Evolutionary conservation across 179 eudicot genomes (phyloP), one percentile per base, ranked within the genome.

Genomic region (Monotropa hypopitys): DNA sequence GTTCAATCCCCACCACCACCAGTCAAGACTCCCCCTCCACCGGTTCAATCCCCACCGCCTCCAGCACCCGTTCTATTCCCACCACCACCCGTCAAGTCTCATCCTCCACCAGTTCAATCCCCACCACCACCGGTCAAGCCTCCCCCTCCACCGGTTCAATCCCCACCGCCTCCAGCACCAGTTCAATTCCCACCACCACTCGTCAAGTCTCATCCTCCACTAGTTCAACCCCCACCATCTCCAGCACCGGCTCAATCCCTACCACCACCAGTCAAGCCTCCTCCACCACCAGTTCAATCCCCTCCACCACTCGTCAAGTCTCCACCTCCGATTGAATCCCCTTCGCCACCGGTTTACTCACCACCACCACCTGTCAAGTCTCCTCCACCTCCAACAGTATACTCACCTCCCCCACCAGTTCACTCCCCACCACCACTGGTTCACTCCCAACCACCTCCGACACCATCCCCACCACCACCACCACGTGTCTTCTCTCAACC

Each of bases 251-350:
- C 65, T 5, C 43, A 18, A 1, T 70, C 73, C 3, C 54, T 54
- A 23, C 72, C 72, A 13, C 51, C 51, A 10, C 83, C 84, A 0
- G 3, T 35, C 7, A 42, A 49, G 7, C 30, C 40, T 13, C 63
- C 84, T 0, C 77, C 77, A 10, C 54, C 78, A 32, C 81, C 77
- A 1, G 23, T 54, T 7, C 77, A 59, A 8, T 70, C 80, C 2
- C 78, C 82, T 3, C 81, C 81, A 45, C 72, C 81, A 71, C 61
- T 61, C 0, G 70, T 70, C 84, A 82, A 16, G n/a, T 80, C 83
- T 20, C 72, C 77, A 2, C 78, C 80, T 23, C 73, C 33, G 77
- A 1, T 54, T 1, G 32, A 43, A 28, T 49, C 81, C 18, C 77
- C 83, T 46, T 50, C 77, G 0, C 81, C 81, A n/a, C 68, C 68